phyloP scores from a whole-genome alignment of 2,329 filamentous ascomycete species.

The Xylaria arbuscula region DNA sequence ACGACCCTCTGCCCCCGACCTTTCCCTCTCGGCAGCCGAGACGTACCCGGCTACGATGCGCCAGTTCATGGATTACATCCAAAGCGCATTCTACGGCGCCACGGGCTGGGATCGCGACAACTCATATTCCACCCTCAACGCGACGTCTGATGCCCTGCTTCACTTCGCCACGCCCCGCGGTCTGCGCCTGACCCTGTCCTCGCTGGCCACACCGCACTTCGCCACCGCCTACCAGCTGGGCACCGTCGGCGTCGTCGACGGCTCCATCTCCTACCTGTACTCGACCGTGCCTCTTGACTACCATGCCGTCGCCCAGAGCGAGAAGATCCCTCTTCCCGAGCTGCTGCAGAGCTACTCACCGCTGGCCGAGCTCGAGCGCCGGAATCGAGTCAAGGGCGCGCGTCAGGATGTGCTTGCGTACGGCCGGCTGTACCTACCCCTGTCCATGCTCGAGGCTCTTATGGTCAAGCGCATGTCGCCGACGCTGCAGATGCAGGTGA shows the following conservation, averaged over 20 bases:
- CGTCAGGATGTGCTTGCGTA: constrained; percentile 72
- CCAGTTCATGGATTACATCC: constrained; percentile 97
- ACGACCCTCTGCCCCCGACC: not conserved
- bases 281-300: constrained; percentile 82
- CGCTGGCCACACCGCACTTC: constrained; percentile 91
- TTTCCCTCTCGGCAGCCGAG: constrained; percentile 31
- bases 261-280: constrained; percentile 96
- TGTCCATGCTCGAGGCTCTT: constrained; percentile 86
- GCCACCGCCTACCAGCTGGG: constrained; percentile 93
- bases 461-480: constrained; percentile 83
- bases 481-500: constrained; percentile 81
- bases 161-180: constrained; percentile 89
- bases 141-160: constrained; percentile 84
- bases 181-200: constrained; percentile 86
- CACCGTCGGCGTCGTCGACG: constrained; percentile 90
- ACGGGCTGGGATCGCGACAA: constrained; percentile 93
- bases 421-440: constrained; percentile 82
- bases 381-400: constrained; percentile 41
- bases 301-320: constrained; percentile 72
- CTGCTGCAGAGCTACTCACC: constrained; percentile 87
- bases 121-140: constrained; percentile 87
- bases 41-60: constrained; percentile 69
- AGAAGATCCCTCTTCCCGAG: constrained; percentile 78
- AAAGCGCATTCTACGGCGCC: constrained; percentile 86
- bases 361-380: constrained; percentile 68